Evolutionary conservation across 495 filamentous ascomycete species (phyloP), one percentile per base, ranked within the genome.

Genomic region (Choiromyces venosus): DNA sequence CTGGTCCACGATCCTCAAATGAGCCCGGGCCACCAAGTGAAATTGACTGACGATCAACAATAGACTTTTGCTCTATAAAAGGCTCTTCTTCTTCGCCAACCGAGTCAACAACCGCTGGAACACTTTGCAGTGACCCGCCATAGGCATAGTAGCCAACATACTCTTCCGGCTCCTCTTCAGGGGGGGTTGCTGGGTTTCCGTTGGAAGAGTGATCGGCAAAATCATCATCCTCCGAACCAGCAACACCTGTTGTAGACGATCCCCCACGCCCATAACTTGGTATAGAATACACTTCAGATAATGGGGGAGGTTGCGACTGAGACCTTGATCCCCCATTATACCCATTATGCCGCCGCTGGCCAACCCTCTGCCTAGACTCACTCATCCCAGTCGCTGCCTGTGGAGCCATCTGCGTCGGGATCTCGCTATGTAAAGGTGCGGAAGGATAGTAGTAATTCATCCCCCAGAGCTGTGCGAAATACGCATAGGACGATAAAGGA

Each of bases 101-200:
- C 52, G 84, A 81, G 76, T 71, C 76, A 76, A 76, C 79, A 44
- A 78, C 82, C 68, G 68, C 78, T 42, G 72, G 79, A 70, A 70
- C 82, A 71, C 71, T 74, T 70, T 88, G 85, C 42, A 87, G 85
- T 6, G 88, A 87, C 42, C 86, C 86, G 19, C 84, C 86, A 66
- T 90, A 82, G 76, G 74, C 64, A 69, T 90, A 91, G 79, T 89
- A 89, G 0, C 89, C 88, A 73, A 91, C 82, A 81, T 91, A 90
- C 76, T 91, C 89, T 71, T 88, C 86, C 44, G 83, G 71, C 70
- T 80, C 82, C 75, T 88, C 85, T 67, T 87, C 86, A 69, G 84
- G 77, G 39, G 84, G 84, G 25, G 83, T 82, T 37, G 83, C 82
- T 40, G 81, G 84, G n/a, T 84, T 81, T n/a, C 83, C 83, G 68